Percentiles rank a stretch among this genome's conserved stretches.
Conservation (phyloP, 73 alveolate genomes). For the Durusdinium trenchii region DNA sequence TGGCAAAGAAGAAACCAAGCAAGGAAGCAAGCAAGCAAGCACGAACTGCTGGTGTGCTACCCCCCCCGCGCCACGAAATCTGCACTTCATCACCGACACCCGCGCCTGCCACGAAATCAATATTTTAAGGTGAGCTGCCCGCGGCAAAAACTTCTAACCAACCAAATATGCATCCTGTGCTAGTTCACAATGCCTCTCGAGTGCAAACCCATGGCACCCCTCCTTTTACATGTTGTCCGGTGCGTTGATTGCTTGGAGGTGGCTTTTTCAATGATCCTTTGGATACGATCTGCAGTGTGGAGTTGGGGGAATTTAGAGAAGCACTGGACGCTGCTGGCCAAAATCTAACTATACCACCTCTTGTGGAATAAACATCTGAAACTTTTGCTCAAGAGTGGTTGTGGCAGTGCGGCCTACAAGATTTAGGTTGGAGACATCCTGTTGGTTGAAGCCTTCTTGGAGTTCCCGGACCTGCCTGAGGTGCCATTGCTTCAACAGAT, state of each 20-base stretch:
- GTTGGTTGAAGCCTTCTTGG: conserved; percentile 73
- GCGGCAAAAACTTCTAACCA: no score
- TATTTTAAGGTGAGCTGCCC: no score
- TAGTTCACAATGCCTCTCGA: no score
- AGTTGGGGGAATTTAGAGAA: conserved; percentile 68
- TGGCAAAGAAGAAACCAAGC: no score
- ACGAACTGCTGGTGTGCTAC: no score
- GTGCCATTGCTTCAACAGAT: neutral
- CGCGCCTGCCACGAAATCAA: no score
- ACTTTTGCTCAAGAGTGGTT: neutral
- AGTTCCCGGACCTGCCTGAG: conserved; percentile 77
- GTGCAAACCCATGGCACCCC: no score
- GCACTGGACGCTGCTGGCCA: conserved; percentile 18
- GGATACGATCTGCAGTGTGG: neutral
- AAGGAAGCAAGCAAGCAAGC: no score
- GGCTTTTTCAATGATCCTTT: neutral
- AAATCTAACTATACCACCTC: neutral
- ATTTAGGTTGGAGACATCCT: conserved; percentile 71
- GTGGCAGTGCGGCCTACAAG: neutral
- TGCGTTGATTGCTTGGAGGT: neutral
- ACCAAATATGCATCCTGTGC: no score
- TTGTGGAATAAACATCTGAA: neutral
- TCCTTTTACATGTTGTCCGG: no score
- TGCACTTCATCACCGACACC: no score
- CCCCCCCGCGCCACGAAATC: no score